These are phyloP conservation scores for Zanthoxylum bungeanum DNA, from an alignment of 345 rosid genomes.

Conservation along the genomic window DNA sequence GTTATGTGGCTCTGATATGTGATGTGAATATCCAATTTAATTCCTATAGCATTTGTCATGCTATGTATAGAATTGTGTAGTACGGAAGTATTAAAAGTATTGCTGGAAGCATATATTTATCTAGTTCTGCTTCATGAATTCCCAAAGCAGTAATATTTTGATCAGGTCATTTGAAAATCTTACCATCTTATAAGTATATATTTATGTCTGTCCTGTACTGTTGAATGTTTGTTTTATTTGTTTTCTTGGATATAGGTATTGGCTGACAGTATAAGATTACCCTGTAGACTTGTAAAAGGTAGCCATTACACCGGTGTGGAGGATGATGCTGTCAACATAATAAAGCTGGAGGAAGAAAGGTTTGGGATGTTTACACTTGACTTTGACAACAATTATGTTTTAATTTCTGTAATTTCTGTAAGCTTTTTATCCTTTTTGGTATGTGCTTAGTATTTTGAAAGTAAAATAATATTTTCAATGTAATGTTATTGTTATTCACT, in stretches of 20 bases:
- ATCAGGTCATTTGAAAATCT: neutral
- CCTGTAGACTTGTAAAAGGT: constrained; percentile 97
- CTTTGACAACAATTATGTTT: neutral
- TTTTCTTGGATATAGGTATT: constrained; percentile 60
- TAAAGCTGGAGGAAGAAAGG: constrained; percentile 92
- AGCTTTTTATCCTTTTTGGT: neutral
- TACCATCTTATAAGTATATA: neutral
- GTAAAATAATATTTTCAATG: neutral
- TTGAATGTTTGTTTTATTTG: constrained; percentile 19
- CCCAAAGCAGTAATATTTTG: neutral
- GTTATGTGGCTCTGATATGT: neutral
- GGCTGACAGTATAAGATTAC: constrained; percentile 75
- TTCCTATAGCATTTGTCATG: neutral
- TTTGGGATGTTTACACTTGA: constrained; percentile 28
- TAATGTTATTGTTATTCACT: neutral
- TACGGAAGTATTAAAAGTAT: neutral
- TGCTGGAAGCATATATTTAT: neutral
- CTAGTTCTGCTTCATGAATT: neutral
- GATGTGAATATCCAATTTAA: neutral
- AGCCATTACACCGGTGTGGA: constrained; percentile 98
- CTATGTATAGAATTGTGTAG: neutral
- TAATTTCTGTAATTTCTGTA: neutral
- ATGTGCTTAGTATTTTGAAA: neutral
- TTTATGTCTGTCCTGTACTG: neutral
- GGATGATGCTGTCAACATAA: constrained; percentile 95